phyloP scores from a whole-genome alignment of 2,329 filamentous ascomycete genomes.

The Trichothecium sympodiale region DNA sequence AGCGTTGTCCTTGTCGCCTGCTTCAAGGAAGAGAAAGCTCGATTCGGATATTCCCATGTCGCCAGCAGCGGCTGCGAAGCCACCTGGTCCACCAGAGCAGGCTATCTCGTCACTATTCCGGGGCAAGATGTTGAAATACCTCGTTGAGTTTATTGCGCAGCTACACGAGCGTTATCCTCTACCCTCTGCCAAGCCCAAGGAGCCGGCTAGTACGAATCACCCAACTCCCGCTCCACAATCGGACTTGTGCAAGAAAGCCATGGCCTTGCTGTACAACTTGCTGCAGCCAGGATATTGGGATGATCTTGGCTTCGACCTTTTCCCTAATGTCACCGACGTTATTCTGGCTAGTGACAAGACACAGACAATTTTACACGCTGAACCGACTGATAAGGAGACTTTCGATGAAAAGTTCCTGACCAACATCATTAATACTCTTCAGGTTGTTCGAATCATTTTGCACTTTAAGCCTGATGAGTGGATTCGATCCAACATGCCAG shows the following conservation, averaged over 20 bases:
- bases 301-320: slow-evolving; percentile 82
- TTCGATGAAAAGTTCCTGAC: slow-evolving; percentile 77
- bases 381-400: slow-evolving; percentile 55
- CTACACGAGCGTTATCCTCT: slow-evolving; percentile 76
- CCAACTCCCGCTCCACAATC: slow-evolving; percentile 44
- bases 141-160: slow-evolving; percentile 89
- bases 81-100: slow-evolving; percentile 26
- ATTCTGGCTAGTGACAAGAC: slow-evolving; percentile 77
- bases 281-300: slow-evolving; percentile 84
- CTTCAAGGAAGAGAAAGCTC: slow-evolving; percentile 63
- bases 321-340: slow-evolving; percentile 79
- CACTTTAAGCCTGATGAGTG: slow-evolving; percentile 84
- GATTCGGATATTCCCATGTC: slow-evolving; percentile 26
- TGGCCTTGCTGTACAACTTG: slow-evolving; percentile 72
- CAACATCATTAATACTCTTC: slow-evolving; percentile 84
- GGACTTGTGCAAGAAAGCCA: slow-evolving; percentile 77
- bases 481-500: slow-evolving; percentile 67
- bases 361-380: slow-evolving; percentile 43
- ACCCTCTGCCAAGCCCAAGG: slow-evolving; percentile 54
- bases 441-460: slow-evolving; percentile 81
- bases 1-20: slow-evolving; percentile 56
- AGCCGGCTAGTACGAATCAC: slow-evolving; percentile 23
- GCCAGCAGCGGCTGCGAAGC: slow-evolving; percentile 16
- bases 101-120: slow-evolving; percentile 36
- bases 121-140: slow-evolving; percentile 80